These are phyloP conservation scores for Cicer judaicum DNA, from an alignment of 306 rosid species.

Conservation along the genomic window DNA sequence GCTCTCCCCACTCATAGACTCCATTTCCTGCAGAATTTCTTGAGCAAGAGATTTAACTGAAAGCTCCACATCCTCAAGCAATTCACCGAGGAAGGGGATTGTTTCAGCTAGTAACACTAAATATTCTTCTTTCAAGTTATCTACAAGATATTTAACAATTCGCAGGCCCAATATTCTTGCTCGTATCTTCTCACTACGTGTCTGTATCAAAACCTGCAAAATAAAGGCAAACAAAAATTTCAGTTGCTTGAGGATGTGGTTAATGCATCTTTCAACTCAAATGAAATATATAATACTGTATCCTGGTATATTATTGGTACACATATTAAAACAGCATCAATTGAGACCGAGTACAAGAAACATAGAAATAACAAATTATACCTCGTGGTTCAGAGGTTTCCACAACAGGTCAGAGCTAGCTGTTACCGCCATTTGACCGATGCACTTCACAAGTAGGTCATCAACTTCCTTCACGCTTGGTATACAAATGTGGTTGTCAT, in stretches of 20 bases:
- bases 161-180: slow-evolving; percentile 80
- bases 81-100: slow-evolving; percentile 87
- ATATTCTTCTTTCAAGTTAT: slow-evolving; percentile 87
- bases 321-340: background rate
- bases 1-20: slow-evolving; percentile 77
- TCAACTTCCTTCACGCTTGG: slow-evolving; percentile 77
- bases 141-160: slow-evolving; percentile 69
- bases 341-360: background rate
- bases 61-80: slow-evolving; percentile 88
- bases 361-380: slow-evolving; percentile 35
- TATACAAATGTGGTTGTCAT: slow-evolving; percentile 55
- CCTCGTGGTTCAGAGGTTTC: slow-evolving; percentile 93
- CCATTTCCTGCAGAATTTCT: slow-evolving; percentile 80
- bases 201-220: slow-evolving; percentile 85
- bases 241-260: slow-evolving; percentile 1
- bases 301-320: background rate
- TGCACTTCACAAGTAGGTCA: slow-evolving; percentile 75
- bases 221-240: background rate
- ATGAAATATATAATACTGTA: background rate
- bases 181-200: slow-evolving; percentile 76
- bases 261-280: background rate
- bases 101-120: slow-evolving; percentile 82
- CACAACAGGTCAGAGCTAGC: slow-evolving; percentile 88
- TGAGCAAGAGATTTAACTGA: slow-evolving; percentile 86
- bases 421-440: slow-evolving; percentile 96